Percentiles rank a stretch among this genome's conserved stretches.
phyloP scores from a whole-genome alignment of 2,329 filamentous ascomycete genomes.

The Apiospora pterosperma region DNA sequence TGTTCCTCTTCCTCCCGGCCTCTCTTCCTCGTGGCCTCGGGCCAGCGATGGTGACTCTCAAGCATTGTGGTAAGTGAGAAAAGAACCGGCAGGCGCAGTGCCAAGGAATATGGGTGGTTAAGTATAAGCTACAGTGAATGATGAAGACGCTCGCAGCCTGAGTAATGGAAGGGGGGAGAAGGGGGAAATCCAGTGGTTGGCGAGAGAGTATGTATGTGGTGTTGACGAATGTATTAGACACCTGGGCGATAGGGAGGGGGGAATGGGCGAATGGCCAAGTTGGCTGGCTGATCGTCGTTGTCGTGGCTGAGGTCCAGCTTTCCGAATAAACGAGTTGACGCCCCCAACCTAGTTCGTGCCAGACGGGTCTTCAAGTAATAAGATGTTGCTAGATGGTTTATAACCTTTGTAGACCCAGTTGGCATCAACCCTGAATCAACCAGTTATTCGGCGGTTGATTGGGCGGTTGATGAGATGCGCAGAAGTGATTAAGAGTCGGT shows the following conservation, averaged over 20 bases:
- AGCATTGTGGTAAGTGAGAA: constrained; percentile 14
- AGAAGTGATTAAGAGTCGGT: neutral
- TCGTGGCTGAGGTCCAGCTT: neutral
- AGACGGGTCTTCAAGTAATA: neutral
- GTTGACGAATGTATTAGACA: neutral
- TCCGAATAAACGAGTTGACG: neutral
- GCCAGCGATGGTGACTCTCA: constrained; percentile 14
- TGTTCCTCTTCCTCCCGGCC: constrained; percentile 22
- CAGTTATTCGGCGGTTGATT: neutral
- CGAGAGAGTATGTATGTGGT: neutral
- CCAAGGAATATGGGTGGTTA: neutral
- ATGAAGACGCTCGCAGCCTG: neutral
- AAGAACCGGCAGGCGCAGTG: neutral
- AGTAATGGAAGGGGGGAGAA: neutral
- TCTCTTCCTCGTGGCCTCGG: constrained; percentile 24
- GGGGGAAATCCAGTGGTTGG: neutral
- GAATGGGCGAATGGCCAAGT: neutral
- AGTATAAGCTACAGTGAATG: neutral
- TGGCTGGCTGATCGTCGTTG: neutral
- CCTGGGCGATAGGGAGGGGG: neutral
- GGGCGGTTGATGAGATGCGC: neutral
- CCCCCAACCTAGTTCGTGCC: neutral
- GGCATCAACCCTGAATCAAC: neutral
- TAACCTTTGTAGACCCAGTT: neutral
- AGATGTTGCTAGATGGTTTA: neutral